Evolutionary conservation across 2,329 filamentous ascomycete genomes (phyloP), one percentile per base, ranked within the genome.

Genomic region (Bisporella sp.): DNA sequence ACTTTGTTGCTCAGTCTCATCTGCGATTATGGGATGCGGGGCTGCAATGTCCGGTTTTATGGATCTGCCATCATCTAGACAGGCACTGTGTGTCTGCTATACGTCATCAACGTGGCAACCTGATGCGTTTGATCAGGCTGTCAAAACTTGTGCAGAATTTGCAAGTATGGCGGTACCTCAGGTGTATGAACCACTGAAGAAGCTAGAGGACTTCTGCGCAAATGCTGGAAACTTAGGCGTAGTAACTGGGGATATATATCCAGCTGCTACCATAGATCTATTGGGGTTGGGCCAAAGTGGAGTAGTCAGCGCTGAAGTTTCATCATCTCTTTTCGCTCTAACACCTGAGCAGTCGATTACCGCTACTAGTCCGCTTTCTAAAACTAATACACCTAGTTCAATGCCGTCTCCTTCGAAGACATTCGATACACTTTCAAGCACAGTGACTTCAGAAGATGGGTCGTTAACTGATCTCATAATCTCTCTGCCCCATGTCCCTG

Each of bases 51-150:
- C 35, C 2, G 35, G 35, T 37, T 37, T 37, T 4, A 37, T 4
- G 8, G 35, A n/a, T n/a, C 4, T 37, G n/a, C 8, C 8, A 37
- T n/a, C 35, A 9, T n/a, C n/a, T n/a, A 37, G n/a, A 37, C 35
- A 37, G 35, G 35, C 35, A 37, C 8, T 9, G 35, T 37, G 35
- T n/a, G 8, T 37, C n/a, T 63, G 61, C 43, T 63, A 63, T 43
- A 58, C 56, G 2, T 53, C 51, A 5, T 56, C 54, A 2, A 21
- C 44, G 1, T 63, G 61, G 61, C 46, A 40, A 4, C 61, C 61
- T 1, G 44, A 46, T 5, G 30, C 58, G 6, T 59, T 63, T 45
- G 61, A 63, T 21, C 42, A 46, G 5, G 60, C 60, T 0, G 57
- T 61, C 2, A 49, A 52, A 7, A 53, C 47, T 2, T 63, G 61